phyloP scores from a whole-genome alignment of 306 rosid species.

The Casuarina glauca region DNA sequence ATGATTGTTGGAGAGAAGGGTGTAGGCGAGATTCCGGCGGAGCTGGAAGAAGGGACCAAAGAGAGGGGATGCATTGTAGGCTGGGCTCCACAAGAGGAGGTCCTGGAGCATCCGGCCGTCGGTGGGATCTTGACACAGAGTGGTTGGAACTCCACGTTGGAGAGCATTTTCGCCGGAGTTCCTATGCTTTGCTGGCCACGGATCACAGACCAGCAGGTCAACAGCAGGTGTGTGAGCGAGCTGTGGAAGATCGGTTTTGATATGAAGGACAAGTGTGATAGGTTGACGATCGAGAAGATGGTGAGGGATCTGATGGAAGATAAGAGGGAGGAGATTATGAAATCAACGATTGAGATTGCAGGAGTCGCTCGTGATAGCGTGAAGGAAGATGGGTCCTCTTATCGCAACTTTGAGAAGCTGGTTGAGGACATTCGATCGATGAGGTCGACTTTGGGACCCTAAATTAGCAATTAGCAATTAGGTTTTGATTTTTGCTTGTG shows the following conservation, averaged over 20 bases:
- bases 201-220: conserved; percentile 22
- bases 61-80: conserved; percentile 24
- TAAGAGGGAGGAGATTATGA: conserved; percentile 20
- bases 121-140: conserved; percentile 37
- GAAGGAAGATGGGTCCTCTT: conserved; percentile 31
- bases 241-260: conserved; percentile 38
- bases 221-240: conserved; percentile 24
- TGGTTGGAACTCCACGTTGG: neutral
- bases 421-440: conserved; percentile 16
- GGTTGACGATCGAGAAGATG: conserved; percentile 17
- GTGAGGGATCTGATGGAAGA: conserved; percentile 27
- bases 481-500: too few species aligned
- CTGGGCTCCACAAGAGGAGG: conserved; percentile 45
- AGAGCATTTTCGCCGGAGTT: neutral
- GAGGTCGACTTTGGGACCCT: too few species aligned
- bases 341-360: conserved; percentile 12
- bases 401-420: conserved; percentile 19
- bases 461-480: too few species aligned
- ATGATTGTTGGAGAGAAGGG: neutral
- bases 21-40: neutral
- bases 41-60: conserved; percentile 13
- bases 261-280: conserved; percentile 40
- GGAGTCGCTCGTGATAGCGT: conserved; percentile 16
- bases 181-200: conserved; percentile 35
- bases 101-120: conserved; percentile 26